A percentile compares a stretch with the other conserved stretches of the same genome.
phyloP scores from a whole-genome alignment of 345 rosid genomes.

The Populus davidiana region DNA sequence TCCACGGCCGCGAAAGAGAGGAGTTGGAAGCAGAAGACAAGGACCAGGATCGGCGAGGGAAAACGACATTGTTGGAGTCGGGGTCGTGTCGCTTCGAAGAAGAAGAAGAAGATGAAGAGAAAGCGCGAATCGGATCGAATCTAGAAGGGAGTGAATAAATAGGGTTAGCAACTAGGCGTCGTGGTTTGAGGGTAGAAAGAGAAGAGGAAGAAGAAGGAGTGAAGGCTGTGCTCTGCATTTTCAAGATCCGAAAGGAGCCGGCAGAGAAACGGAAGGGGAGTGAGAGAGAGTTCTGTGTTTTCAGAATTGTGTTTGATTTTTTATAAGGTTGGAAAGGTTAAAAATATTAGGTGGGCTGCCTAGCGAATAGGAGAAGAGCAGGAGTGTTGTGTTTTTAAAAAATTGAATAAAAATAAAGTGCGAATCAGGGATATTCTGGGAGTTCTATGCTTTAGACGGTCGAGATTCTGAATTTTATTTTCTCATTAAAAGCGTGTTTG shows the following conservation, averaged over 20 bases:
- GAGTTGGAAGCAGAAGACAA: conserved; percentile 24
- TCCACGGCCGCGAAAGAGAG: conserved; percentile 56
- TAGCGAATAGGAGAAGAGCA: no score
- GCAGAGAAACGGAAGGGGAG: no score
- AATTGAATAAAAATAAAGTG: no score
- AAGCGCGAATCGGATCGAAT: conserved; percentile 37
- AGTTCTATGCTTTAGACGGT: no score
- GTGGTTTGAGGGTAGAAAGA: conserved; percentile 35
- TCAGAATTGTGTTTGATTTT: neutral
- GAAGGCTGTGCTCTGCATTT: conserved; percentile 71
- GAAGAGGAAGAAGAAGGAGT: conserved; percentile 32
- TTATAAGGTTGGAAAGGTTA: no score
- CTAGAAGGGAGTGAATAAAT: neutral
- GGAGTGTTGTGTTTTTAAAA: no score
- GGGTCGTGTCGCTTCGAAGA: conserved; percentile 34
- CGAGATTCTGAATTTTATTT: no score
- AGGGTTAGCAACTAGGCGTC: conserved; percentile 8
- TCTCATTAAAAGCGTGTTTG: no score
- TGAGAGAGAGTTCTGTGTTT: neutral
- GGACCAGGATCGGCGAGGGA: conserved; percentile 69
- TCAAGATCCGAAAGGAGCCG: conserved; percentile 25
- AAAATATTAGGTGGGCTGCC: no score
- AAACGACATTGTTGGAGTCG: conserved; percentile 40
- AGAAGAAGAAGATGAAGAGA: neutral
- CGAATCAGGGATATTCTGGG: no score